Percentiles rank a stretch among this genome's conserved stretches.
Conservation (phyloP, 768 basidiomycete species). For the Mycena capillaripes region DNA sequence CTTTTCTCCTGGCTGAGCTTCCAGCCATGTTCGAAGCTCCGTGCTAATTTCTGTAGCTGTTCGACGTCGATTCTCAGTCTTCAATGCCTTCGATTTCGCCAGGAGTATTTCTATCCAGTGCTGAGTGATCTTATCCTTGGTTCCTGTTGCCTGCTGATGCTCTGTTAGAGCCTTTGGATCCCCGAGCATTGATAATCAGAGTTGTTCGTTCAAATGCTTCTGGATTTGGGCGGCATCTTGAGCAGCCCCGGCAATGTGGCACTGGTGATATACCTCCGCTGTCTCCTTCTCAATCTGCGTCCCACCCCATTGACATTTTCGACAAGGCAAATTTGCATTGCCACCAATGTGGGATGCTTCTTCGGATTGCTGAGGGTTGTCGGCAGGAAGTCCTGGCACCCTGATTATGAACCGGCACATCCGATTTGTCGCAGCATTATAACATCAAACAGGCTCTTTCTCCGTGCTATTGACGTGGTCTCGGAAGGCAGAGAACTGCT, state of each 20-base stretch:
- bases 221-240: slow-evolving; percentile 4
- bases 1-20: neutral
- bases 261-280: slow-evolving; percentile 22
- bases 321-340: slow-evolving; percentile 31
- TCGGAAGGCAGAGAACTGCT: slow-evolving; percentile 22
- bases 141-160: neutral
- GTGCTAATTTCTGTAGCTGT: neutral
- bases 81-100: neutral
- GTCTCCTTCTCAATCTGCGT: slow-evolving; percentile 15
- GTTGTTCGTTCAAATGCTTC: neutral
- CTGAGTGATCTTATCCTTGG: slow-evolving; percentile 23
- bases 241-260: slow-evolving; percentile 10
- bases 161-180: neutral
- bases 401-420: slow-evolving; percentile 23
- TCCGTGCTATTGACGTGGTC: slow-evolving; percentile 24
- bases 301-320: slow-evolving; percentile 30
- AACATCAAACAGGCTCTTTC: slow-evolving; percentile 12
- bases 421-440: slow-evolving; percentile 18
- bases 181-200: neutral
- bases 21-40: slow-evolving; percentile 31
- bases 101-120: slow-evolving; percentile 16
- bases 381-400: slow-evolving; percentile 25
- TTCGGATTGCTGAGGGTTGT: slow-evolving; percentile 41
- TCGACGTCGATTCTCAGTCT: neutral
- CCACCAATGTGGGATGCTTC: slow-evolving; percentile 31